Evolutionary conservation across 2,329 filamentous ascomycete species (phyloP).

Genomic region (Zymoseptoria ardabiliae): DNA sequence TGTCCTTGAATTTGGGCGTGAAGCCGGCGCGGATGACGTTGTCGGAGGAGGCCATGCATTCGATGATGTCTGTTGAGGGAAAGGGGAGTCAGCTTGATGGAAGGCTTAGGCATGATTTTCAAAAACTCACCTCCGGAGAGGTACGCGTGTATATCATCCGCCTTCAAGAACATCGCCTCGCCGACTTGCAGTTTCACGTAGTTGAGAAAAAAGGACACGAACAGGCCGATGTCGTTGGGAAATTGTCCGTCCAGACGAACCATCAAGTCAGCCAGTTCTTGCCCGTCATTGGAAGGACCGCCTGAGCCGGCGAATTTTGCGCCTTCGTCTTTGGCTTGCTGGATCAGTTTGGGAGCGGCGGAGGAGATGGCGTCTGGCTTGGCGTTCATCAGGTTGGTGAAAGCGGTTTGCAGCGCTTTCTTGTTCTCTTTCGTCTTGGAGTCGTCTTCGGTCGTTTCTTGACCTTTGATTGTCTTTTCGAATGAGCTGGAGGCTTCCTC

Average conservation of each 20-base stretch:
- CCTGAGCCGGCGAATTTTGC: conserved; percentile 68
- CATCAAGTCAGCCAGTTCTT: conserved; percentile 70
- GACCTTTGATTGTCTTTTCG: conserved; percentile 44
- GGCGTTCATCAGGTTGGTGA: conserved; percentile 74
- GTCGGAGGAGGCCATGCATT: conserved; percentile 99
- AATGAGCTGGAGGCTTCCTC: conserved; percentile 42
- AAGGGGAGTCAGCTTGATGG: too few species aligned
- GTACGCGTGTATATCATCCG: conserved; percentile 97
- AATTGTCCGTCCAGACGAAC: conserved; percentile 74
- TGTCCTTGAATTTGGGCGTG: conserved; percentile 98
- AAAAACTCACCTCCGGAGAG: conserved; percentile 53
- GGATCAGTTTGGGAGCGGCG: conserved; percentile 62
- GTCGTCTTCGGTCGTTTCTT: conserved; percentile 43
- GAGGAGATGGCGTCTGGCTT: conserved; percentile 57
- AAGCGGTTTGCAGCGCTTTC: conserved; percentile 65
- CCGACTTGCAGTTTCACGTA: conserved; percentile 80
- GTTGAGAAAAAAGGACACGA: conserved; percentile 96
- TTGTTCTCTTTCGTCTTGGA: conserved; percentile 55
- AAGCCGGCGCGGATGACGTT: conserved; percentile 96
- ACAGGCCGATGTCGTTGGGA: conserved; percentile 81
- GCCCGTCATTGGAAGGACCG: conserved; percentile 58
- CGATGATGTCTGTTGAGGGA: conserved; percentile 82
- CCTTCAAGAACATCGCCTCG: conserved; percentile 91
- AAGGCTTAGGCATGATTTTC: not conserved
- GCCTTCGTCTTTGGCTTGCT: conserved; percentile 61